Evolutionary conservation across 495 filamentous ascomycete genomes (phyloP).

Genomic region (Penicillium ucsense): DNA sequence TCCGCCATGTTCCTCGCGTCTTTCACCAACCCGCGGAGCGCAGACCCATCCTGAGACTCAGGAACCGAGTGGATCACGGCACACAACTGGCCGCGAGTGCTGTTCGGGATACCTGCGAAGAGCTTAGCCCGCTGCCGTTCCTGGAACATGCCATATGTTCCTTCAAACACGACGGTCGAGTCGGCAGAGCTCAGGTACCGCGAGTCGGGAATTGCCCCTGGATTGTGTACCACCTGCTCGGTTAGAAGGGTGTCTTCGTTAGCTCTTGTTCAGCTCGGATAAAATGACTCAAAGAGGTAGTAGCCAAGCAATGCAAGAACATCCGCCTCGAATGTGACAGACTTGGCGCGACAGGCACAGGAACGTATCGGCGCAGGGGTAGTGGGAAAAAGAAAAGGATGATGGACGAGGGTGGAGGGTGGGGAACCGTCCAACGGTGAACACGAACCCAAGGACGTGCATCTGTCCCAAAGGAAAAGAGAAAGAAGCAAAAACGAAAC

Average conservation of each 20-base stretch:
- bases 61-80: slow-evolving; percentile 38
- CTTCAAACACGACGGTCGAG: slow-evolving; percentile 39
- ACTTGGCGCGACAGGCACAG: too few species aligned
- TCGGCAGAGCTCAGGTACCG: slow-evolving; percentile 33
- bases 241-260: neutral
- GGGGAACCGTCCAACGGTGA: too few species aligned
- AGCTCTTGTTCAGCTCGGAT: slow-evolving; percentile 10
- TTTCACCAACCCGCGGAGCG: slow-evolving; percentile 26
- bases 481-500: too few species aligned
- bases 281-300: slow-evolving; percentile 9
- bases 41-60: slow-evolving; percentile 16
- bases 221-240: slow-evolving; percentile 39
- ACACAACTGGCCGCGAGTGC: slow-evolving; percentile 25
- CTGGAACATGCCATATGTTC: slow-evolving; percentile 33
- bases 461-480: too few species aligned
- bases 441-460: too few species aligned
- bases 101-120: slow-evolving; percentile 25
- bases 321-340: neutral
- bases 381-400: too few species aligned
- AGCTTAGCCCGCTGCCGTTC: slow-evolving; percentile 22
- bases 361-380: too few species aligned
- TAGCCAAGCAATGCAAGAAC: neutral
- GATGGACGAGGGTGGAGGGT: too few species aligned
- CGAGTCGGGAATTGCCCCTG: slow-evolving; percentile 36
- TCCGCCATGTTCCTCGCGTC: slow-evolving; percentile 27